phyloP scores from a whole-genome alignment of 139 green algal genomes.

The Chara braunii region DNA sequence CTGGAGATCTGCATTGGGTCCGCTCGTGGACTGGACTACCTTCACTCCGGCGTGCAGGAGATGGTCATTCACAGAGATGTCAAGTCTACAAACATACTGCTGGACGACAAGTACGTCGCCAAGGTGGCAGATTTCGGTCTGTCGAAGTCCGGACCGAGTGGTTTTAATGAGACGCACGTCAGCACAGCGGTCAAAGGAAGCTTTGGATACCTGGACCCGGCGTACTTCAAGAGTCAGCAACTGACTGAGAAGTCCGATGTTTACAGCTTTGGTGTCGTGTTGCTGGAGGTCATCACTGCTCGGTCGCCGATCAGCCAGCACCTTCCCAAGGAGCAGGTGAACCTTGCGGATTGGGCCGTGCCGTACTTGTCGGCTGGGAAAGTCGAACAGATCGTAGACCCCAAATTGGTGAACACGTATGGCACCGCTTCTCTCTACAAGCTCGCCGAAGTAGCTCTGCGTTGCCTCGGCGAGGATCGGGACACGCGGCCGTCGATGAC shows the following conservation, averaged over 20 bases:
- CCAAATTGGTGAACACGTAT: not conserved
- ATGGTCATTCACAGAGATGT: slow-evolving; percentile 36
- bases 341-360: slow-evolving; percentile 15
- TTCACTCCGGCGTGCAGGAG: slow-evolving; percentile 2
- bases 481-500: too few relatives aligned
- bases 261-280: slow-evolving; percentile 38
- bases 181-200: slow-evolving; percentile 26
- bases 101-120: slow-evolving; percentile 33
- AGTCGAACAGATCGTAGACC: slow-evolving; percentile 1
- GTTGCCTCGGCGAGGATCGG: too few relatives aligned
- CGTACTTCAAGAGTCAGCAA: slow-evolving; percentile 26
- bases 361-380: slow-evolving; percentile 4
- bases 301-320: slow-evolving; percentile 15
- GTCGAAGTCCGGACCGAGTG: slow-evolving; percentile 5
- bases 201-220: slow-evolving; percentile 36
- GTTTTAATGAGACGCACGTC: slow-evolving; percentile 9
- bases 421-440: slow-evolving; percentile 5
- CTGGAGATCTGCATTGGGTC: slow-evolving; percentile 28
- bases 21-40: slow-evolving; percentile 21
- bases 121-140: slow-evolving; percentile 44
- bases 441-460: slow-evolving; percentile 2
- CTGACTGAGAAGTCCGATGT: slow-evolving; percentile 37
- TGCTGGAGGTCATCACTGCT: slow-evolving; percentile 19
- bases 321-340: slow-evolving; percentile 10
- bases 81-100: slow-evolving; percentile 44